A percentile compares a stretch with the other conserved stretches of the same genome.
Conservation (phyloP, 495 filamentous ascomycete species). For the Penicillium roqueforti region DNA sequence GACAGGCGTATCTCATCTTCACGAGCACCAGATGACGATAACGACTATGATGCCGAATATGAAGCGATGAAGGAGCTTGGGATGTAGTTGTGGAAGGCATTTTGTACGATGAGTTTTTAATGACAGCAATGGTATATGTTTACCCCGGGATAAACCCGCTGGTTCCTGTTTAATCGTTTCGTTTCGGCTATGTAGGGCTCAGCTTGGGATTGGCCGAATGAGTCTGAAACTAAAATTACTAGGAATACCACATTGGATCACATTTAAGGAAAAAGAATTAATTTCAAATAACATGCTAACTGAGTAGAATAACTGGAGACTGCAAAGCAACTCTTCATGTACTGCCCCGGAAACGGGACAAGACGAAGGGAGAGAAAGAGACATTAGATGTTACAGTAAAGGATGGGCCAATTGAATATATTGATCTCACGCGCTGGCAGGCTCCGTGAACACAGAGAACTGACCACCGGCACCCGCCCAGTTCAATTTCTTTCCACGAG, state of each 20-base stretch:
- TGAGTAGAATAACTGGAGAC: not conserved
- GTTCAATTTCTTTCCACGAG: slow-evolving; percentile 50
- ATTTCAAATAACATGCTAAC: not conserved
- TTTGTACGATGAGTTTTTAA: slow-evolving; percentile 3
- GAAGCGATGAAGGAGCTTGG: slow-evolving; percentile 35
- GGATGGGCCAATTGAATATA: not conserved
- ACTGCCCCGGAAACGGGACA: not conserved
- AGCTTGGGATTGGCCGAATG: not conserved
- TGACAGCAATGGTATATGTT: not conserved
- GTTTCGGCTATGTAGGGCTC: not conserved
- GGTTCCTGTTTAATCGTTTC: not conserved
- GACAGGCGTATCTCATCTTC: not conserved
- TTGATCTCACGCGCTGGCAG: slow-evolving; percentile 16
- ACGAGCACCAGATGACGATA: not conserved
- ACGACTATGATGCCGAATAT: slow-evolving; percentile 28
- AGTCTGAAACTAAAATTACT: not conserved
- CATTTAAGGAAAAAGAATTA: not conserved
- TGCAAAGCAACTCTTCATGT: not conserved
- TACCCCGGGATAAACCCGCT: not conserved
- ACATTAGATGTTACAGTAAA: not conserved
- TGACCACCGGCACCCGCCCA: slow-evolving; percentile 62
- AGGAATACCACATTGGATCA: not conserved
- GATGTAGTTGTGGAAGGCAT: slow-evolving; percentile 7
- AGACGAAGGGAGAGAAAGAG: not conserved
- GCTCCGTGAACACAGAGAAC: slow-evolving; percentile 49